Percentiles rank a stretch among this genome's conserved stretches.
Evolutionary conservation across 2,329 filamentous ascomycete species (phyloP).

Genomic region (Diplodia intermedia): DNA sequence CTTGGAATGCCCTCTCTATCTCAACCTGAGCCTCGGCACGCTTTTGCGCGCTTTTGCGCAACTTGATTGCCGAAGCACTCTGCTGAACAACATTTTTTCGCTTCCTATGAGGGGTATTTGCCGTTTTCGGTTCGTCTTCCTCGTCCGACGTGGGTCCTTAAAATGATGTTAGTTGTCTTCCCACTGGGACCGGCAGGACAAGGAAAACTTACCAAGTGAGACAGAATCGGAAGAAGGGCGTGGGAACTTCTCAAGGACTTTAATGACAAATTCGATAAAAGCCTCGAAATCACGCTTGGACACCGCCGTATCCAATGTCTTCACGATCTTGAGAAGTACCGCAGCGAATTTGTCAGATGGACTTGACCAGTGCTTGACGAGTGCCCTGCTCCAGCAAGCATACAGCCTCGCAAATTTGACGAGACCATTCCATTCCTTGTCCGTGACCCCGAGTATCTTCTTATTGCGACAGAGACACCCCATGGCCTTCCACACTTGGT

Average conservation of each 20-base stretch:
- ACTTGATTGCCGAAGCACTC: slow-evolving; percentile 37
- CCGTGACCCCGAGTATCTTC: not conserved
- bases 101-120: slow-evolving; percentile 54
- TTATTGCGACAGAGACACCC: not conserved
- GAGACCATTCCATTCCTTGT: slow-evolving; percentile 40
- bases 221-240: not conserved
- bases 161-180: not conserved
- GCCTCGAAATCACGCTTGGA: not conserved
- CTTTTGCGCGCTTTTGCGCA: slow-evolving; percentile 62
- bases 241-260: not conserved
- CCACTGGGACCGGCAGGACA: not conserved
- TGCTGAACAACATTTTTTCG: slow-evolving; percentile 58
- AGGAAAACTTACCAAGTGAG: slow-evolving; percentile 1
- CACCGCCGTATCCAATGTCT: not conserved
- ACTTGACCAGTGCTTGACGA: not conserved
- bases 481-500: slow-evolving; percentile 4
- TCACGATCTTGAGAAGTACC: not conserved
- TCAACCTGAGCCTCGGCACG: slow-evolving; percentile 59
- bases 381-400: slow-evolving; percentile 41
- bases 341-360: not conserved
- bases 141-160: not conserved
- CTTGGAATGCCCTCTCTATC: slow-evolving; percentile 29
- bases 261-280: not conserved
- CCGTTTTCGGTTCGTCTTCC: not conserved
- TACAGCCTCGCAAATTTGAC: slow-evolving; percentile 42